These are phyloP conservation scores for Oidiodendron maius DNA, from an alignment of 495 filamentous ascomycete species.

Conservation along the genomic window DNA sequence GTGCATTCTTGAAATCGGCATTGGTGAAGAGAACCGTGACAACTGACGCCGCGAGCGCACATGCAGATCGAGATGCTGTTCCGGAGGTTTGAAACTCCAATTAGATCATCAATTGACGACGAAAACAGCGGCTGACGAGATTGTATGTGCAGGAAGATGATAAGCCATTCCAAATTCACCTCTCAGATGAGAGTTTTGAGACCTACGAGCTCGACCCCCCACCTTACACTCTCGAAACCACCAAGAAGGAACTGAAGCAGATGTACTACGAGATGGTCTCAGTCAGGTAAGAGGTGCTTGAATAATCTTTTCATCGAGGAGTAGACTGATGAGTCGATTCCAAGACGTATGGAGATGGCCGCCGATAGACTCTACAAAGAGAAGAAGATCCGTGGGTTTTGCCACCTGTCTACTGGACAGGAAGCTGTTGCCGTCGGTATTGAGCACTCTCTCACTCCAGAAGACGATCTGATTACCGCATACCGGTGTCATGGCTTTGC, in stretches of 20 bases:
- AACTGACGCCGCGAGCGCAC: constrained; percentile 86
- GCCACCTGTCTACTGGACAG: constrained; percentile 95
- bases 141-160: constrained; percentile 68
- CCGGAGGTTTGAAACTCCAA: constrained; percentile 55
- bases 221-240: constrained; percentile 81
- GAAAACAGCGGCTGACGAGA: background rate
- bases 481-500: constrained; percentile 99
- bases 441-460: constrained; percentile 86
- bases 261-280: constrained; percentile 98
- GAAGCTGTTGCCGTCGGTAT: constrained; percentile 97
- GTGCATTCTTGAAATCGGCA: constrained; percentile 35
- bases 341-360: constrained; percentile 98
- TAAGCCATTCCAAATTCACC: constrained; percentile 83
- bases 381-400: constrained; percentile 99
- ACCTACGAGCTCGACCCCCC: constrained; percentile 98
- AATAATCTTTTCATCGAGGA: background rate
- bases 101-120: constrained; percentile 6
- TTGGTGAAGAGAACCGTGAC: constrained; percentile 70
- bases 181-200: constrained; percentile 98
- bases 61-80: constrained; percentile 79
- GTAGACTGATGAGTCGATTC: background rate
- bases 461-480: constrained; percentile 92
- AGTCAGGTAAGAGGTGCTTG: constrained; percentile 57
- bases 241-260: constrained; percentile 95
- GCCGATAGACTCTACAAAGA: constrained; percentile 97